phyloP scores from a whole-genome alignment of 2,329 filamentous ascomycete species.

The Trichoderma guizhouense region DNA sequence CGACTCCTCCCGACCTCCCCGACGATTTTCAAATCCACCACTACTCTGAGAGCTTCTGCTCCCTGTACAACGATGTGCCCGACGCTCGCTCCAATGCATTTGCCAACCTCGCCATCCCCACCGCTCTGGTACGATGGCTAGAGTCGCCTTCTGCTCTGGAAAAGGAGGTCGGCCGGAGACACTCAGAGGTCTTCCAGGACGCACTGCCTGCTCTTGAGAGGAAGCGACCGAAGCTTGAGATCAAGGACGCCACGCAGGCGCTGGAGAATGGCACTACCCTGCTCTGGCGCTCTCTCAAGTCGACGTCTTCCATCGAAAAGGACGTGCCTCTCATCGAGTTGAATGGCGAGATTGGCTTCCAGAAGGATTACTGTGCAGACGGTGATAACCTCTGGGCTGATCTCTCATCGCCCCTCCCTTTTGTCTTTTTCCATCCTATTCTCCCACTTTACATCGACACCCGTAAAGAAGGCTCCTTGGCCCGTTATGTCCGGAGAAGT shows the following conservation, averaged over 20 bases:
- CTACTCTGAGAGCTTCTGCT: constrained; percentile 73
- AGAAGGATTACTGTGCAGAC: constrained; percentile 68
- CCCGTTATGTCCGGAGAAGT: constrained; percentile 87
- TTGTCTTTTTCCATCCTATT: constrained; percentile 82
- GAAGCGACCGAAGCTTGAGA: constrained; percentile 42
- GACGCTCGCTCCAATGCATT: constrained; percentile 72
- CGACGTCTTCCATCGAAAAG: constrained; percentile 51
- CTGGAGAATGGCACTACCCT: constrained; percentile 42
- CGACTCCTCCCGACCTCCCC: constrained; percentile 64
- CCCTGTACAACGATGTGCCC: constrained; percentile 63
- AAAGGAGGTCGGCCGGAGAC: constrained; percentile 63
- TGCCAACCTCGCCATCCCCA: constrained; percentile 70
- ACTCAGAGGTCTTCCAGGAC: constrained; percentile 65
- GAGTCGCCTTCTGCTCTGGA: constrained; percentile 67
- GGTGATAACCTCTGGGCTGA: constrained; percentile 66
- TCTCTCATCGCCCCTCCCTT: constrained; percentile 62
- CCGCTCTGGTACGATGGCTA: constrained; percentile 74
- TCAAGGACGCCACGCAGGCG: constrained; percentile 47
- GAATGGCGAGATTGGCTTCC: constrained; percentile 71
- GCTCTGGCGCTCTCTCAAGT: constrained; percentile 65
- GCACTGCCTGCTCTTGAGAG: constrained; percentile 44
- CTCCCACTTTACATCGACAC: constrained; percentile 93
- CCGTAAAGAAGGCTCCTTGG: constrained; percentile 76
- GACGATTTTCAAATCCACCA: constrained; percentile 63
- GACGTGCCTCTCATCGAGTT: constrained; percentile 64